Percentiles rank a stretch among this genome's conserved stretches.
Evolutionary conservation across 2,329 filamentous ascomycete species (phyloP).

Genomic region (Calonectria naviculata): DNA sequence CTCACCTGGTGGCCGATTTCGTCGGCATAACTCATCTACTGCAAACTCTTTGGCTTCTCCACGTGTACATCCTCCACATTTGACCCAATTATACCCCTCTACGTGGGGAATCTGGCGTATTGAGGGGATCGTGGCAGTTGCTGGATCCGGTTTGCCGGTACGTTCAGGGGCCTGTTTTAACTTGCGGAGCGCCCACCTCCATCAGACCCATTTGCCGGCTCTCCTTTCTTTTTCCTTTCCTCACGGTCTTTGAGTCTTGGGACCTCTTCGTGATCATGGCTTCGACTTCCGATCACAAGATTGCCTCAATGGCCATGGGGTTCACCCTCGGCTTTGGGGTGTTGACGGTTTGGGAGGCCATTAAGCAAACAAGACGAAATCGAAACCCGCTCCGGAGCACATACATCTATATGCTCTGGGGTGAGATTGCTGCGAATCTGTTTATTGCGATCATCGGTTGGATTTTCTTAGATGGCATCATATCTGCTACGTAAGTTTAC

Average conservation of each 20-base stretch:
- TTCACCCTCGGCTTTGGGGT: constrained; percentile 55
- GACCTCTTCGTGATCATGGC: constrained; percentile 17
- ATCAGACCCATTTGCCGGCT: not conserved
- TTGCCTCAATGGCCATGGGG: constrained; percentile 45
- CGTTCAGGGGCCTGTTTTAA: not conserved
- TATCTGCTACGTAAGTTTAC: constrained; percentile 42
- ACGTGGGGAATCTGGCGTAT: not conserved
- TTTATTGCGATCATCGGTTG: constrained; percentile 52
- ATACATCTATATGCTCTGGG: constrained; percentile 61
- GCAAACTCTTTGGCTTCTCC: not conserved
- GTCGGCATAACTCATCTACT: not conserved
- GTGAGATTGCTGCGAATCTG: constrained; percentile 53
- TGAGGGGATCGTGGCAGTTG: not conserved
- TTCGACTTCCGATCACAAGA: constrained; percentile 38
- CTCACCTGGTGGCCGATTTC: not conserved
- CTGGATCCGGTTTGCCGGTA: not conserved
- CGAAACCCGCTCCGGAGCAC: constrained; percentile 45
- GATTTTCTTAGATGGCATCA: constrained; percentile 49
- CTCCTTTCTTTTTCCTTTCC: not conserved
- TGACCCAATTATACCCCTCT: not conserved
- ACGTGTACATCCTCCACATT: not conserved
- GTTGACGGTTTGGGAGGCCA: constrained; percentile 52
- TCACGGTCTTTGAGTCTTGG: no score
- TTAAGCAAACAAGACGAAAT: constrained; percentile 53
- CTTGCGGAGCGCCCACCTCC: not conserved